phyloP scores from a whole-genome alignment of 129 eudicot species.

The Tagetes patula region DNA sequence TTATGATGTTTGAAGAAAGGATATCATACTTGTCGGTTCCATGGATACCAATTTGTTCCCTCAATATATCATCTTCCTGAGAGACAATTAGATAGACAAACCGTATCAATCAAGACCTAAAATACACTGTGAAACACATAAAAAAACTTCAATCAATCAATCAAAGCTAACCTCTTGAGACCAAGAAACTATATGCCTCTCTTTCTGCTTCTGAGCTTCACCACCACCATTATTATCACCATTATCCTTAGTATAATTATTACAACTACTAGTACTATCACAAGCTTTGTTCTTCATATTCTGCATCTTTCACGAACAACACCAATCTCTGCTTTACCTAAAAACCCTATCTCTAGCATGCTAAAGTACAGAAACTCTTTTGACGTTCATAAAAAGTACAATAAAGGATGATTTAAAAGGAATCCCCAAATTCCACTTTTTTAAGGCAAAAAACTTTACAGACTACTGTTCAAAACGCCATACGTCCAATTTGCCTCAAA shows the following conservation, averaged over 20 bases:
- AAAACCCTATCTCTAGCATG: constrained; percentile 48
- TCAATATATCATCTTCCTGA: constrained; percentile 88
- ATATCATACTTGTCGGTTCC: constrained; percentile 83
- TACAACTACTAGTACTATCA: constrained; percentile 21
- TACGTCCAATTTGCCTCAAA: constrained; percentile 35
- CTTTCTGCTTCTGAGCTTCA: constrained; percentile 56
- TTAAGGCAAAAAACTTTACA: constrained; percentile 43
- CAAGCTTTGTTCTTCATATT: constrained; percentile 54
- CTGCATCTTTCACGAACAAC: constrained; percentile 31
- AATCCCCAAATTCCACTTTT: constrained; percentile 36
- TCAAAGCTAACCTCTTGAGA: constrained; percentile 64
- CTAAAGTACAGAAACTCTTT: constrained; percentile 44
- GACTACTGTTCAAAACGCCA: constrained; percentile 33
- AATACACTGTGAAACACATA: background rate
- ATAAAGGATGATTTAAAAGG: constrained; percentile 28
- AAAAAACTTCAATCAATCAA: constrained; percentile 7
- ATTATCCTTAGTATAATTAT: background rate
- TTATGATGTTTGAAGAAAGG: background rate
- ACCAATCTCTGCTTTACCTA: constrained; percentile 35
- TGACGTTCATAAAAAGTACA: background rate
- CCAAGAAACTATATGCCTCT: constrained; percentile 93
- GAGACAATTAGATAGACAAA: constrained; percentile 14
- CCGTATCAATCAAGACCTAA: constrained; percentile 1
- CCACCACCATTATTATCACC: constrained; percentile 23
- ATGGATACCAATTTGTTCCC: constrained; percentile 71